Conservation (phyloP, 768 basidiomycete genomes). For the Sarcodon aspratus region DNA sequence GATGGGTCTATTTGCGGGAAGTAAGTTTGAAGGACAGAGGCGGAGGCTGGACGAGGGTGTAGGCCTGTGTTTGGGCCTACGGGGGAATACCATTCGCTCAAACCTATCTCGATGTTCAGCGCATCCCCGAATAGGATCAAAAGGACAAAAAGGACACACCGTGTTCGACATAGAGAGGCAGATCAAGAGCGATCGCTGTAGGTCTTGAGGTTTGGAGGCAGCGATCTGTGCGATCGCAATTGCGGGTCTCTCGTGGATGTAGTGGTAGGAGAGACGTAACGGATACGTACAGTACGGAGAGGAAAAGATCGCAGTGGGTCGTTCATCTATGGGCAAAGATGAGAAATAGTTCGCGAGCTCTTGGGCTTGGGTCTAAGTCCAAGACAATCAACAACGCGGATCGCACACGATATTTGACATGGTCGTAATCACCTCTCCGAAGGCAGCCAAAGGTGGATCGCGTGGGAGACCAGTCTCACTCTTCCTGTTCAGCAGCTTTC, state of each 20-base stretch:
- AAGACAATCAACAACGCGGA: background rate
- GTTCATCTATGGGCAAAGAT: slow-evolving; percentile 50
- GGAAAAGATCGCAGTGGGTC: slow-evolving; percentile 72
- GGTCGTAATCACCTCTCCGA: slow-evolving; percentile 41
- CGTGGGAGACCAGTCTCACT: slow-evolving; percentile 52
- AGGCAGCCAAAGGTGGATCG: slow-evolving; percentile 65
- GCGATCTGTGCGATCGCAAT: slow-evolving; percentile 43
- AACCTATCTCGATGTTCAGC: slow-evolving; percentile 25
- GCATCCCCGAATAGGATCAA: background rate
- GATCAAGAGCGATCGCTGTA: slow-evolving; percentile 40
- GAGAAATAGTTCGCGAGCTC: slow-evolving; percentile 59
- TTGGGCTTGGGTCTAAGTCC: slow-evolving; percentile 49
- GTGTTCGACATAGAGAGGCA: slow-evolving; percentile 74
- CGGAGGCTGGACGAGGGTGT: slow-evolving; percentile 61
- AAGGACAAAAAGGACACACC: slow-evolving; percentile 27
- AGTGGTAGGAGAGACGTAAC: background rate
- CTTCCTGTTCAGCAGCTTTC: slow-evolving; percentile 28
- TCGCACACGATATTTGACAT: background rate
- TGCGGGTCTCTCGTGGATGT: background rate
- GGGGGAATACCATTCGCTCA: slow-evolving; percentile 76
- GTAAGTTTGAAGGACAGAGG: slow-evolving; percentile 37
- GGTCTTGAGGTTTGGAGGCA: slow-evolving; percentile 76
- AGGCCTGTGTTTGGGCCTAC: slow-evolving; percentile 55
- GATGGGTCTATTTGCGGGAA: slow-evolving; percentile 52
- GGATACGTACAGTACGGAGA: slow-evolving; percentile 66